phyloP scores from a whole-genome alignment of 768 basidiomycete species.

The Naganishia kalamii region DNA sequence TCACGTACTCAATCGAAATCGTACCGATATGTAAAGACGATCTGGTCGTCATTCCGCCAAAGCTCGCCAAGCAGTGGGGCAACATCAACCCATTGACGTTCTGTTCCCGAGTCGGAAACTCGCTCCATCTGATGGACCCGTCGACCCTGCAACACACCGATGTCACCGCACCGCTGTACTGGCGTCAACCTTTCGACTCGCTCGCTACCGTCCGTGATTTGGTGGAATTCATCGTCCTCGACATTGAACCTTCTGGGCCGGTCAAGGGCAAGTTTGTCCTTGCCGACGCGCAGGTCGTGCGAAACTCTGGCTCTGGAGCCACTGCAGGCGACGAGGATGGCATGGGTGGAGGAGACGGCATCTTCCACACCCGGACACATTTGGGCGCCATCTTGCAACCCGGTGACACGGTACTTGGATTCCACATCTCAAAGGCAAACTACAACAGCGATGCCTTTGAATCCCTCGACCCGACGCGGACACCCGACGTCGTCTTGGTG shows the following conservation, averaged over 20 bases:
- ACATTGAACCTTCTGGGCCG: conserved; percentile 76
- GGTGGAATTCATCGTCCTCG: conserved; percentile 89
- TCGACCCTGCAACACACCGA: conserved; percentile 77
- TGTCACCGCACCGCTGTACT: conserved; percentile 69
- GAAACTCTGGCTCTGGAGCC: conserved; percentile 54
- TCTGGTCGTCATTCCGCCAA: conserved; percentile 77
- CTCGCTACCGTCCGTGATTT: conserved; percentile 77
- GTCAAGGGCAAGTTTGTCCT: conserved; percentile 72
- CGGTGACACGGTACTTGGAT: conserved; percentile 87
- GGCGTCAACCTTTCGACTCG: conserved; percentile 82
- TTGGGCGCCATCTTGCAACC: conserved; percentile 89
- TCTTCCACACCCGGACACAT: conserved; percentile 93
- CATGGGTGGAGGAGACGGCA: conserved; percentile 60
- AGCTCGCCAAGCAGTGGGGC: conserved; percentile 71
- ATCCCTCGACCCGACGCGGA: conserved; percentile 55
- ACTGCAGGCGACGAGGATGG: conserved; percentile 55
- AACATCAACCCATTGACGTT: conserved; percentile 84
- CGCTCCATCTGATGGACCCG: conserved; percentile 84
- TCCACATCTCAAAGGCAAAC: conserved; percentile 79
- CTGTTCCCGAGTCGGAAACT: conserved; percentile 85
- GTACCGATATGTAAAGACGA: conserved; percentile 97
- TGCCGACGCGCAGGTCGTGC: conserved; percentile 82
- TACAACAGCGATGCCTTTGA: conserved; percentile 87
- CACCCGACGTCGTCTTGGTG: conserved; percentile 88
- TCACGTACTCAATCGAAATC: conserved; percentile 95